These are phyloP conservation scores for Ascodesmis nigricans DNA, from an alignment of 495 filamentous ascomycete genomes.

Conservation along the genomic window DNA sequence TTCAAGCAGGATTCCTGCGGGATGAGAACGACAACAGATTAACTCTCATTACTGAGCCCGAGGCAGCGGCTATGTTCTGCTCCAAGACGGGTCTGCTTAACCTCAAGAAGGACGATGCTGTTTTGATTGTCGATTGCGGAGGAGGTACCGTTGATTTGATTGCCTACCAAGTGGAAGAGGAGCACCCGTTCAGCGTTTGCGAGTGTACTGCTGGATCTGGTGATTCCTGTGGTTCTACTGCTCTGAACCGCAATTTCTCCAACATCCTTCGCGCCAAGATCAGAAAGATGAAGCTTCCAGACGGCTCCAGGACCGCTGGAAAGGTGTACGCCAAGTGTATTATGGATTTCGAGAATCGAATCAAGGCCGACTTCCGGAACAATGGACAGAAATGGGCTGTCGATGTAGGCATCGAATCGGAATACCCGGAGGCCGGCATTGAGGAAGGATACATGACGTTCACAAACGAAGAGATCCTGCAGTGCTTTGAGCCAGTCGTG, in stretches of 20 bases:
- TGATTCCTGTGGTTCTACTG: constrained; percentile 54
- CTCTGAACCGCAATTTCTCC: constrained; percentile 61
- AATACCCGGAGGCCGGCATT: constrained; percentile 58
- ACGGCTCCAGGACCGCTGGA: constrained; percentile 51
- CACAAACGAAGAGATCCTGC: constrained; percentile 60
- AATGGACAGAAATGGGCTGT: constrained; percentile 69
- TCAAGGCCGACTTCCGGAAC: constrained; percentile 66
- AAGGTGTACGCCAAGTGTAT: constrained; percentile 68
- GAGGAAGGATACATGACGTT: constrained; percentile 71
- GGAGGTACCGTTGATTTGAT: constrained; percentile 65
- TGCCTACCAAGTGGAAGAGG: constrained; percentile 62
- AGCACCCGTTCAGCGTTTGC: constrained; percentile 51
- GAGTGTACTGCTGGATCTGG: constrained; percentile 61
- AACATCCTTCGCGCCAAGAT: constrained; percentile 65
- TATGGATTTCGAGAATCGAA: constrained; percentile 67
- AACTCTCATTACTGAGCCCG: constrained; percentile 53
- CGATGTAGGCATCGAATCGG: constrained; percentile 52
- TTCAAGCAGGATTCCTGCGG: constrained; percentile 54
- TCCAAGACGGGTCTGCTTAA: constrained; percentile 57
- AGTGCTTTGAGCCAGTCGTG: constrained; percentile 62
- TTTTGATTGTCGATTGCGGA: constrained; percentile 60
- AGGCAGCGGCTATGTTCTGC: constrained; percentile 59
- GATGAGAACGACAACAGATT: constrained; percentile 59
- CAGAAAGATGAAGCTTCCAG: constrained; percentile 62
- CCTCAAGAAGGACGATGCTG: constrained; percentile 52